Conservation (phyloP, 352 stramenopile genomes). For the Phytopythium litorale region DNA sequence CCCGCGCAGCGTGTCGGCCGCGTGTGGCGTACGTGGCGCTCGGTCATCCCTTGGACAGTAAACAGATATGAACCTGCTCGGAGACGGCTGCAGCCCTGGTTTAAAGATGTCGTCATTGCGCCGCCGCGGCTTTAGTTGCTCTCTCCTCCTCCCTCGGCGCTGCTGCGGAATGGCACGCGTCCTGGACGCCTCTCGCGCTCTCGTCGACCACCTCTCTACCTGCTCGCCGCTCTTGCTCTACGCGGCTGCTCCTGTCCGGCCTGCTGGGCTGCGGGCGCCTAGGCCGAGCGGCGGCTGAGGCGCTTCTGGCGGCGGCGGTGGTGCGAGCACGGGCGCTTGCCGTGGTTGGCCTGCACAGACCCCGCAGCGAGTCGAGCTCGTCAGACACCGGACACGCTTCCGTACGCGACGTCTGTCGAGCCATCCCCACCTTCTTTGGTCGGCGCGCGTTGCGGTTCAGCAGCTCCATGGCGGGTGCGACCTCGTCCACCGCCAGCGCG, state of each 20-base stretch:
- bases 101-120: not conserved
- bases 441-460: slow-evolving; percentile 79
- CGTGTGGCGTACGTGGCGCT: slow-evolving; percentile 1
- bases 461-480: slow-evolving; percentile 64
- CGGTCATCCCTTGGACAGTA: not conserved
- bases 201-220: not conserved
- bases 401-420: not conserved
- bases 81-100: not conserved
- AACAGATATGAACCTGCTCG: slow-evolving; percentile 10
- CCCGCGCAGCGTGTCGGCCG: not conserved
- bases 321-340: slow-evolving; percentile 85
- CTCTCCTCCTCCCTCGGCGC: not conserved
- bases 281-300: slow-evolving; percentile 48
- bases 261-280: slow-evolving; percentile 6
- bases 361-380: not conserved
- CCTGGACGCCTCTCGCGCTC: not conserved
- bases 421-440: slow-evolving; percentile 63
- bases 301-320: slow-evolving; percentile 75
- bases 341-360: slow-evolving; percentile 65
- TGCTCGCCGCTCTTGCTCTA: not conserved
- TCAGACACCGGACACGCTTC: not conserved
- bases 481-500: slow-evolving; percentile 22
- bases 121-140: not conserved
- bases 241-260: not conserved
- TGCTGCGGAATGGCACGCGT: not conserved